Percentiles rank a stretch among this genome's conserved stretches.
Evolutionary conservation across 768 basidiomycete genomes (phyloP).

Genomic region (Leccinum boreale): DNA sequence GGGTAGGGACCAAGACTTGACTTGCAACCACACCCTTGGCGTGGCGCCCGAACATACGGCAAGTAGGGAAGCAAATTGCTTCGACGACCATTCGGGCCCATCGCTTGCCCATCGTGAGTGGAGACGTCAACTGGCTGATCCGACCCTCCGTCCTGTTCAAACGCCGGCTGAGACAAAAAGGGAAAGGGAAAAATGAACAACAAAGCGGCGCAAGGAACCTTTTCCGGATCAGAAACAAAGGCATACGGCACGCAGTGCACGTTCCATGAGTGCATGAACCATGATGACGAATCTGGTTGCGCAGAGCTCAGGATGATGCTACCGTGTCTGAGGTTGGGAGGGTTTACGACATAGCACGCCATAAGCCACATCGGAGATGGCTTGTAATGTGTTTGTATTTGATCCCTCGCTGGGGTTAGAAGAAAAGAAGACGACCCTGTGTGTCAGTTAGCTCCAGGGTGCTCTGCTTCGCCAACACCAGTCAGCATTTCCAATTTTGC

Average conservation of each 20-base stretch:
- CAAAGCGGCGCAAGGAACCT: neutral
- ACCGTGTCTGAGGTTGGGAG: neutral
- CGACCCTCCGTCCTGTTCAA: neutral
- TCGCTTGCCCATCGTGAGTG: no score
- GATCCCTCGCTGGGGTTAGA: conserved; percentile 64
- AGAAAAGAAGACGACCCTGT: conserved; percentile 72
- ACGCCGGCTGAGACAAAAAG: neutral
- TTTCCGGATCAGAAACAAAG: neutral
- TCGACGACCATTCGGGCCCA: no score
- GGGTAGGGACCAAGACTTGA: no score
- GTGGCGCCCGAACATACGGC: no score
- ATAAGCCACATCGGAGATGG: conserved; percentile 61
- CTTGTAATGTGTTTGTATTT: conserved; percentile 77
- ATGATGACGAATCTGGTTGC: neutral
- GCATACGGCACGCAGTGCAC: neutral
- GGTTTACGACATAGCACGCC: conserved; percentile 43
- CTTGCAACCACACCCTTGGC: no score
- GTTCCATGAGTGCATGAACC: neutral
- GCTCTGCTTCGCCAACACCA: neutral
- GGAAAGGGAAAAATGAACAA: neutral
- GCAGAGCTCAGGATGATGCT: neutral
- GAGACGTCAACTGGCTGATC: no score
- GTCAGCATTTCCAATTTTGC: neutral
- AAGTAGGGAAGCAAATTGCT: no score
- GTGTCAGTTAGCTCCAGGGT: conserved; percentile 42